phyloP scores from a whole-genome alignment of 345 rosid genomes.

The Citrus unshiu region DNA sequence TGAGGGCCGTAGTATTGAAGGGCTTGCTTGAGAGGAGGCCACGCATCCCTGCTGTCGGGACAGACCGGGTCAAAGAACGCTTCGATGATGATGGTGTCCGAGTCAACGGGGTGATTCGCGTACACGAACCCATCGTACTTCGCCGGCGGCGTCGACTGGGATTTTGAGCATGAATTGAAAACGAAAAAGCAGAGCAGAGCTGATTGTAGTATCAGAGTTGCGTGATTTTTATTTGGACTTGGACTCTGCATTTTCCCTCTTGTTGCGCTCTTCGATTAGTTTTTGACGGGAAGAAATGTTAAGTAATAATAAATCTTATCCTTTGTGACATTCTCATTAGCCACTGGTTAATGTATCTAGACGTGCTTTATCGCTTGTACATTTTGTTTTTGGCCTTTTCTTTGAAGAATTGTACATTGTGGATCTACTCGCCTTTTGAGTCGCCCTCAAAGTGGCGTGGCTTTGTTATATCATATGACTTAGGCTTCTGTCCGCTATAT shows the following conservation, averaged over 20 bases:
- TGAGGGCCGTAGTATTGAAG: constrained; percentile 60
- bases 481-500: too few relatives aligned
- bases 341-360: too few relatives aligned
- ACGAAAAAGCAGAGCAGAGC: constrained; percentile 18
- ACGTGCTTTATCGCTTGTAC: not conserved
- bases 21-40: constrained; percentile 77
- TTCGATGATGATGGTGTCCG: constrained; percentile 58
- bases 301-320: too few relatives aligned
- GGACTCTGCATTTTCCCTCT: too few relatives aligned
- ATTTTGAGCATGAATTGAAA: constrained; percentile 7
- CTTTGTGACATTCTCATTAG: too few relatives aligned
- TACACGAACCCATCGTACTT: constrained; percentile 77
- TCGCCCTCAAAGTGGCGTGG: not conserved
- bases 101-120: constrained; percentile 17
- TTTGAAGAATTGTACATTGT: too few relatives aligned
- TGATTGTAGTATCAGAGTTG: constrained; percentile 1
- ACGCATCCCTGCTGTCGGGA: constrained; percentile 77
- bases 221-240: not conserved
- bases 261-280: too few relatives aligned
- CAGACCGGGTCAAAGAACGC: constrained; percentile 93
- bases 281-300: too few relatives aligned
- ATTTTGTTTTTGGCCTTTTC: not conserved
- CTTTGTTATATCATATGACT: too few relatives aligned
- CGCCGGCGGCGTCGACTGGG: constrained; percentile 75
- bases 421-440: not conserved